Percentiles rank a stretch among this genome's conserved stretches.
Conservation (phyloP, 1,284 basidiomycete genomes). For the Mycosarcoma mackinlayi region DNA sequence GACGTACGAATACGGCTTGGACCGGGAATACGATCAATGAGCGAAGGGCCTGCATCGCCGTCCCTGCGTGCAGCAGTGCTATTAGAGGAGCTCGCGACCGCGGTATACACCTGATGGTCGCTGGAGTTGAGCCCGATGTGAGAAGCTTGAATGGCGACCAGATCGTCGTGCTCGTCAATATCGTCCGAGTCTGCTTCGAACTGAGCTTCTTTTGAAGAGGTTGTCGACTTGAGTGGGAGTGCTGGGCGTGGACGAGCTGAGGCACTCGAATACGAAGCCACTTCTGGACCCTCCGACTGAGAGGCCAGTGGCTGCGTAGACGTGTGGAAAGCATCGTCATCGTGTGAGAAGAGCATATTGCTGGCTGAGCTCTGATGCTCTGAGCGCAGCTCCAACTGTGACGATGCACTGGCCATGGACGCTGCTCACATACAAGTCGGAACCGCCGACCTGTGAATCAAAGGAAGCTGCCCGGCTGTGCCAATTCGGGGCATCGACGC, state of each 20-base stretch:
- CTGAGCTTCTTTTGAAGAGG: conserved; percentile 66
- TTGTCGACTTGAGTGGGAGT: conserved; percentile 55
- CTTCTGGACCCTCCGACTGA: conserved; percentile 4
- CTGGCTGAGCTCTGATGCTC: conserved; percentile 3
- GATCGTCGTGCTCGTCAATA: conserved; percentile 46
- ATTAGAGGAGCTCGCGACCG: conserved; percentile 7
- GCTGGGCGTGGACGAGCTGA: conserved; percentile 18
- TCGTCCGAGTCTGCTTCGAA: conserved; percentile 68
- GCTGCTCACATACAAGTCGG: conserved; percentile 1
- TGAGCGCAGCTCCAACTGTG: conserved; percentile 6
- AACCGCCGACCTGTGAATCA: not conserved
- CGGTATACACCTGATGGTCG: conserved; percentile 8
- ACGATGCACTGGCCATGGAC: conserved; percentile 11
- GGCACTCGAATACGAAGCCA: conserved; percentile 22
- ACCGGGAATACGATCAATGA: conserved; percentile 39
- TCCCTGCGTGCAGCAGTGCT: conserved; percentile 13
- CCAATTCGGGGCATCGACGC: conserved; percentile 1
- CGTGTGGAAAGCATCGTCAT: conserved; percentile 8
- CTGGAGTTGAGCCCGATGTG: conserved; percentile 22
- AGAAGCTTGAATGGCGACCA: conserved; percentile 40
- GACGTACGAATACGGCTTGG: conserved; percentile 43
- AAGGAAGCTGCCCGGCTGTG: not conserved
- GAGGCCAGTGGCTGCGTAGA: not conserved
- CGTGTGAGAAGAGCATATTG: conserved; percentile 19
- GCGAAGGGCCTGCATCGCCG: conserved; percentile 30